phyloP scores from a whole-genome alignment of 768 basidiomycete species.

The Pholiota conissans region DNA sequence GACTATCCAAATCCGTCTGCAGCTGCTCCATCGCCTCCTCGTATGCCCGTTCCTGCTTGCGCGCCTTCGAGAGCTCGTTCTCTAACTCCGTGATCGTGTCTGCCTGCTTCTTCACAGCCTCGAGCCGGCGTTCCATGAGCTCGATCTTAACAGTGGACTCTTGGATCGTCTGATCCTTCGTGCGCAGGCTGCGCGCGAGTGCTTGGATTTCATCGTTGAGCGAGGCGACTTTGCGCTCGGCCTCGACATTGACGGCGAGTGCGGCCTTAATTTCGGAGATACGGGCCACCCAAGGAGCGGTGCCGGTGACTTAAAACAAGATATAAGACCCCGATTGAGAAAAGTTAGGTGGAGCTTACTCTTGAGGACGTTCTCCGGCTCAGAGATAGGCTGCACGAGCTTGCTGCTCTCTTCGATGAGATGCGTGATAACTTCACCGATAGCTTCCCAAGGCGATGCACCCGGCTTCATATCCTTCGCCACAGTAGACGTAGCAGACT shows the following conservation, averaged over 20 bases:
- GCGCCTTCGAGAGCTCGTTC: conserved; percentile 71
- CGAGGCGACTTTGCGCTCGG: conserved; percentile 83
- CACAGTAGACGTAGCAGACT: conserved; percentile 71
- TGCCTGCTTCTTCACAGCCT: conserved; percentile 87
- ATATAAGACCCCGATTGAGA: neutral
- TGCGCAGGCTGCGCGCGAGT: conserved; percentile 78
- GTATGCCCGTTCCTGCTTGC: conserved; percentile 87
- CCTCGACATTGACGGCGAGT: conserved; percentile 86
- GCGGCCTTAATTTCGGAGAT: conserved; percentile 81
- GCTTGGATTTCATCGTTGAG: conserved; percentile 90
- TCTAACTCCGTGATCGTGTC: conserved; percentile 85
- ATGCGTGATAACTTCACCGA: conserved; percentile 66
- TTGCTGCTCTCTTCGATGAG: conserved; percentile 71
- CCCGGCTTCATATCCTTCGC: conserved; percentile 68
- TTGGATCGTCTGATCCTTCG: conserved; percentile 89
- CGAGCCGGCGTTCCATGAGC: conserved; percentile 91
- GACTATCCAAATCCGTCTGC: conserved; percentile 80
- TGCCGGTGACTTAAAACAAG: conserved; percentile 55
- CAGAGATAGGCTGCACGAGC: conserved; percentile 69
- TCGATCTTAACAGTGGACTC: conserved; percentile 92
- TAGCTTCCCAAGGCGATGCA: conserved; percentile 73
- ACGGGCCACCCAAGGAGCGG: conserved; percentile 83
- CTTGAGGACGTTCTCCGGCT: conserved; percentile 76
- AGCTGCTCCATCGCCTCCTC: conserved; percentile 94
- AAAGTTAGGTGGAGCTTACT: conserved; percentile 44